A percentile compares a stretch with the other conserved stretches of the same genome.
Evolutionary conservation across 176 grass and related monocot species (phyloP).

Genomic region (Aegilops umbellulata): DNA sequence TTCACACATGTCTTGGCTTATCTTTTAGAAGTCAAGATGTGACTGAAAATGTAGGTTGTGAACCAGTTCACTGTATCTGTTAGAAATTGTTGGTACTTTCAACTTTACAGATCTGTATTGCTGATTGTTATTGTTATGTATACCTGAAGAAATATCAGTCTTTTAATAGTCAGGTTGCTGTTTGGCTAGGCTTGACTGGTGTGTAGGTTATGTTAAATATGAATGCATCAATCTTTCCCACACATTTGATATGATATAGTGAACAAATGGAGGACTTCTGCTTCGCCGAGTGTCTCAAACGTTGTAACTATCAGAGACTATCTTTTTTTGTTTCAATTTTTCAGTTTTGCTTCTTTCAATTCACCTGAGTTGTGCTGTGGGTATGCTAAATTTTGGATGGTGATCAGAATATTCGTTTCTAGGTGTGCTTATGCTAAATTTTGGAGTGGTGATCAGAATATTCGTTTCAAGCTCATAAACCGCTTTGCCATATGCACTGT

Average conservation of each 20-base stretch:
- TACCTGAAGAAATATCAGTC: constrained; percentile 42
- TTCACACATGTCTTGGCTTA: constrained; percentile 77
- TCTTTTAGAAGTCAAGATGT: constrained; percentile 81
- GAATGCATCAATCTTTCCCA: constrained; percentile 14
- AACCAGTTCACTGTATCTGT: constrained; percentile 58
- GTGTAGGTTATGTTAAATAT: background rate
- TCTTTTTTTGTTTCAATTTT: too few species aligned
- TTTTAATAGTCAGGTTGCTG: constrained; percentile 40
- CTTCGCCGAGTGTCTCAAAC: background rate
- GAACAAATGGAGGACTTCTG: background rate
- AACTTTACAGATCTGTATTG: constrained; percentile 51
- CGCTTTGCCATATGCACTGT: background rate
- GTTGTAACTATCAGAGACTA: background rate
- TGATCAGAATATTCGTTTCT: background rate
- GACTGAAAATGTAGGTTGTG: constrained; percentile 49
- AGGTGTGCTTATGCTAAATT: constrained; percentile 10
- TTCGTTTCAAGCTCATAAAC: background rate
- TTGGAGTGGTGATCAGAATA: background rate
- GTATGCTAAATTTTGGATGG: constrained; percentile 3
- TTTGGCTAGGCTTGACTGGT: constrained; percentile 22
- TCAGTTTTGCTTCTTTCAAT: background rate
- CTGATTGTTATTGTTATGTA: constrained; percentile 51
- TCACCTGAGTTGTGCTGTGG: background rate
- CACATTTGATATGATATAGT: constrained; percentile 12
- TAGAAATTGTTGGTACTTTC: constrained; percentile 53